phyloP scores from a whole-genome alignment of 192 early-diverging fungal genomes.

The Coemansia reversa region DNA sequence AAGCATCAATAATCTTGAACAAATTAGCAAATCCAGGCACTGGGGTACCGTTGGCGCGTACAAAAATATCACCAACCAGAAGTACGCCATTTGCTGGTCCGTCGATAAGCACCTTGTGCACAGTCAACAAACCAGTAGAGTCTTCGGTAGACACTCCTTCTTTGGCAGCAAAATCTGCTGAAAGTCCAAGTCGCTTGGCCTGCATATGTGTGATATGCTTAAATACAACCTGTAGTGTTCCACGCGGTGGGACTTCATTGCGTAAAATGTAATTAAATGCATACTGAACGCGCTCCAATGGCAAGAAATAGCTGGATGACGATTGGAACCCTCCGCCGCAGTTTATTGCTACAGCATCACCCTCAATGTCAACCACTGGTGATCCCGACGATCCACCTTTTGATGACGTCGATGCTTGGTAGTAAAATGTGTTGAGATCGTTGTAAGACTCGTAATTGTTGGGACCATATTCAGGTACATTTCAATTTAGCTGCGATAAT shows the following conservation, averaged over 20 bases:
- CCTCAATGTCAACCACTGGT: slow-evolving; percentile 73
- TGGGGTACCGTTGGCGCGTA: slow-evolving; percentile 58
- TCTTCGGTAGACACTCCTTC: slow-evolving; percentile 62
- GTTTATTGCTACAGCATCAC: slow-evolving; percentile 73
- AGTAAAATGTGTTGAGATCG: slow-evolving; percentile 82
- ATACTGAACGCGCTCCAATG: slow-evolving; percentile 65
- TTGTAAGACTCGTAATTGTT: slow-evolving; percentile 24
- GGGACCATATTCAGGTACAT: slow-evolving; percentile 60
- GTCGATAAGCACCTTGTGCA: slow-evolving; percentile 61
- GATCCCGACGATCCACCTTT: slow-evolving; percentile 70
- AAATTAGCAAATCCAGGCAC: slow-evolving; percentile 65
- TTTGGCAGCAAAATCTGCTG: slow-evolving; percentile 15
- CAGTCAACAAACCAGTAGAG: slow-evolving; percentile 67
- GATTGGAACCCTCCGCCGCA: slow-evolving; percentile 53
- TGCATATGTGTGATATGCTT: slow-evolving; percentile 64
- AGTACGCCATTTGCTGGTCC: slow-evolving; percentile 68
- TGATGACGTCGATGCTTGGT: slow-evolving; percentile 65
- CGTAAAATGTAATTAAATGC: slow-evolving; percentile 60
- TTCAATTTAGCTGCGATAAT: slow-evolving; percentile 69
- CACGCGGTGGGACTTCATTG: slow-evolving; percentile 63
- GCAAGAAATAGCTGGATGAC: slow-evolving; percentile 63
- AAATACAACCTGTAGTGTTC: slow-evolving; percentile 73
- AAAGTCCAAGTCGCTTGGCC: slow-evolving; percentile 16
- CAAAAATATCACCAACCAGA: slow-evolving; percentile 69
- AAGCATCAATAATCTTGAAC: slow-evolving; percentile 60